These are phyloP conservation scores for Hyaloscypha bicolor DNA, from an alignment of 495 filamentous ascomycete genomes.

Conservation along the genomic window DNA sequence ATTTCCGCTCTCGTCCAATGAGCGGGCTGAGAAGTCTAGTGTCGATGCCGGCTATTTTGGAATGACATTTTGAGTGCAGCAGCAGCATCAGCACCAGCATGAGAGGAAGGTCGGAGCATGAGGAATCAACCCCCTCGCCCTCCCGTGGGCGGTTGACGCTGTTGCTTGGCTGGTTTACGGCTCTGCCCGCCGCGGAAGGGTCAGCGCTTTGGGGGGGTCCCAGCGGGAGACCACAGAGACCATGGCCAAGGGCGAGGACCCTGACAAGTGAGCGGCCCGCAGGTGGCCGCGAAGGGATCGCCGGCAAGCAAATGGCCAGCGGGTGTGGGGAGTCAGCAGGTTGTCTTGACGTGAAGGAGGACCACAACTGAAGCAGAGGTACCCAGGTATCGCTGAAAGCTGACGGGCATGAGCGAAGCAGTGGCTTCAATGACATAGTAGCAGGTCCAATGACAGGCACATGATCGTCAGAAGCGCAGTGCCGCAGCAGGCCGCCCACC, in stretches of 20 bases:
- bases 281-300: constrained; percentile 12
- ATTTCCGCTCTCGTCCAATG: constrained; percentile 21
- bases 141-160: not conserved
- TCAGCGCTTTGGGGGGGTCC: not conserved
- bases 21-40: constrained; percentile 9
- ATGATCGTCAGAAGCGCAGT: constrained; percentile 23
- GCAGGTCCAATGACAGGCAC: constrained; percentile 23
- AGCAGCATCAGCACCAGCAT: not conserved
- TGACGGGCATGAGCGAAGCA: constrained; percentile 28
- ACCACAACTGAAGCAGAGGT: not conserved
- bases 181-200: constrained; percentile 6
- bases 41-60: constrained; percentile 14
- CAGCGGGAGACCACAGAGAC: not conserved
- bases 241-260: not conserved
- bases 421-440: not conserved
- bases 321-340: constrained; percentile 13
- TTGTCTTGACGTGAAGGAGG: not conserved
- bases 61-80: constrained; percentile 7
- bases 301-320: constrained; percentile 10
- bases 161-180: constrained; percentile 10
- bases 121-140: not conserved
- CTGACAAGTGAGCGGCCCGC: constrained; percentile 24
- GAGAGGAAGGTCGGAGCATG: constrained; percentile 9
- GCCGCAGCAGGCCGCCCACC: constrained; percentile 9
- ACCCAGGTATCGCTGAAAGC: constrained; percentile 30